Conservation (phyloP, 2,329 filamentous ascomycete species). For the Fusarium sp. region DNA sequence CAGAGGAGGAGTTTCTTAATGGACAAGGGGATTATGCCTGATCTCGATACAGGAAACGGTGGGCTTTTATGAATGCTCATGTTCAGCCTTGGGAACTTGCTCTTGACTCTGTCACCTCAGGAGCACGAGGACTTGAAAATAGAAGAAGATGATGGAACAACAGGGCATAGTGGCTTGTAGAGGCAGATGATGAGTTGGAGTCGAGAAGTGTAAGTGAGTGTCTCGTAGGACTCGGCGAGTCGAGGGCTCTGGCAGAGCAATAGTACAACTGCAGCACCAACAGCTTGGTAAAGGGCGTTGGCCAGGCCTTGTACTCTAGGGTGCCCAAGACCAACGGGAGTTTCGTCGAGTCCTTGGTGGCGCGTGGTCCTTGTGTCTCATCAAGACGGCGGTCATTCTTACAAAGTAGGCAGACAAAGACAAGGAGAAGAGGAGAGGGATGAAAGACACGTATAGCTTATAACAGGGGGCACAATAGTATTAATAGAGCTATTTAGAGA, state of each 20-base stretch:
- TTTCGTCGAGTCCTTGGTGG: slow-evolving; percentile 9
- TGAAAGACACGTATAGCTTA: neutral
- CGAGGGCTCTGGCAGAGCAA: slow-evolving; percentile 22
- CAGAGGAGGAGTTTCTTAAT: slow-evolving; percentile 19
- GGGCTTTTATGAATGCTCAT: slow-evolving; percentile 14
- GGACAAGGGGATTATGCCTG: slow-evolving; percentile 18
- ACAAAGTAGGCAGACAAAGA: slow-evolving; percentile 11
- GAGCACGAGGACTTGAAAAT: slow-evolving; percentile 20
- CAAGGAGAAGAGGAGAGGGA: too few species aligned
- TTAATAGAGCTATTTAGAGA: neutral
- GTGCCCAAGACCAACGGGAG: slow-evolving; percentile 6
- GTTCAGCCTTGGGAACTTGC: slow-evolving; percentile 10
- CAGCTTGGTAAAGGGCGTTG: neutral
- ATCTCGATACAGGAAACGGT: neutral
- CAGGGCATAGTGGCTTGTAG: slow-evolving; percentile 29
- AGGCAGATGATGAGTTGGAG: slow-evolving; percentile 24
- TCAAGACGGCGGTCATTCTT: slow-evolving; percentile 32
- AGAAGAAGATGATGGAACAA: neutral
- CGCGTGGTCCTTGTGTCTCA: slow-evolving; percentile 34
- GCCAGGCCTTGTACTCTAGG: slow-evolving; percentile 11
- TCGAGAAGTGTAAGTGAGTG: slow-evolving; percentile 31
- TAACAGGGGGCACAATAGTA: neutral
- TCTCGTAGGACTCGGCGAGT: slow-evolving; percentile 25
- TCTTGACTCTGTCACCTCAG: slow-evolving; percentile 7
- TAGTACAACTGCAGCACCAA: neutral